A percentile compares a stretch with the other conserved stretches of the same genome.
phyloP scores from a whole-genome alignment of 495 filamentous ascomycete species.

The Aspergillus kassunensis region DNA sequence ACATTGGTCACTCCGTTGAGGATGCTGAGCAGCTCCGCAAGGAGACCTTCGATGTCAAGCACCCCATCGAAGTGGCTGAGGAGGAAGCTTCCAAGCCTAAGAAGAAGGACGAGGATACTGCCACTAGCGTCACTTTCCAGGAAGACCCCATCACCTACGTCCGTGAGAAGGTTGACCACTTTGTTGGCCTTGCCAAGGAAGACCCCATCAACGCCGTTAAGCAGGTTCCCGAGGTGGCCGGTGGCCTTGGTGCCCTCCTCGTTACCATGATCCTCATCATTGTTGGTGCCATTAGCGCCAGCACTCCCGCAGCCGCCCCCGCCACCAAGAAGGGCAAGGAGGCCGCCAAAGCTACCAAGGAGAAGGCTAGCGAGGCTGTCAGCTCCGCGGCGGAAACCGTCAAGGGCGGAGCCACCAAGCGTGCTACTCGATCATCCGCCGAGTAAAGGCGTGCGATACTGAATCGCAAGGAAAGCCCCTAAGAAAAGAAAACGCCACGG shows the following conservation, averaged over 20 bases:
- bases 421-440: conserved; percentile 56
- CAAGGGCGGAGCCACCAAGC: conserved; percentile 64
- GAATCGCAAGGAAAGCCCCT: neutral
- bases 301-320: conserved; percentile 51
- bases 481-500: neutral
- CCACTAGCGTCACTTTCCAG: conserved; percentile 81
- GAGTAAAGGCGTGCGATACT: conserved; percentile 26
- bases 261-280: conserved; percentile 66
- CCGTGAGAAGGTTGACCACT: conserved; percentile 87
- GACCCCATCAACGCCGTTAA: conserved; percentile 89
- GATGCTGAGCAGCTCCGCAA: conserved; percentile 88
- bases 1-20: conserved; percentile 95
- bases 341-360: conserved; percentile 67
- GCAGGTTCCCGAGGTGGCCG: conserved; percentile 87
- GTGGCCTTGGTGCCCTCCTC: conserved; percentile 64
- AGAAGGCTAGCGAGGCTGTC: conserved; percentile 70
- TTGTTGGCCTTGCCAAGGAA: conserved; percentile 77
- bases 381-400: conserved; percentile 61
- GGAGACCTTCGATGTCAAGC: conserved; percentile 93
- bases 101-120: conserved; percentile 57
- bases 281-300: conserved; percentile 52
- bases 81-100: conserved; percentile 83
- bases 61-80: conserved; percentile 74
- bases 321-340: conserved; percentile 68
- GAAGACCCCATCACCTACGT: conserved; percentile 89